Conservation (phyloP, 129 eudicot genomes). For the Arctium lappa region DNA sequence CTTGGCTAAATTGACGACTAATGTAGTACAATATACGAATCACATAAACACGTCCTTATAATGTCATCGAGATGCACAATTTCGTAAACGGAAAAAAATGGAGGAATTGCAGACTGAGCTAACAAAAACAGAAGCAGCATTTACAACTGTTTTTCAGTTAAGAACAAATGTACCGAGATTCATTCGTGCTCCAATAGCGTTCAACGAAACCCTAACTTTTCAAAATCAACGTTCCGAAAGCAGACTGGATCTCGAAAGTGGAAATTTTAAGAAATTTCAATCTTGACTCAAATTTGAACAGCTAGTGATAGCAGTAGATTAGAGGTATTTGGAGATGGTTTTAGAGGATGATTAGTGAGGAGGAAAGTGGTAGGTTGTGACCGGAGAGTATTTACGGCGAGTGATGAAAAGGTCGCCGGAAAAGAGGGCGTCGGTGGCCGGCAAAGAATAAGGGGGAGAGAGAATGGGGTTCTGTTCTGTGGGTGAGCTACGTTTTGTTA, state of each 20-base stretch:
- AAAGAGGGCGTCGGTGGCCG: constrained; percentile 34
- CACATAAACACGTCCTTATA: background rate
- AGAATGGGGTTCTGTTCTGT: constrained; percentile 15
- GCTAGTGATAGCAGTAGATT: constrained; percentile 16
- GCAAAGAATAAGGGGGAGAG: constrained; percentile 30
- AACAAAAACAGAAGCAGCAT: background rate
- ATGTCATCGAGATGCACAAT: constrained; percentile 23
- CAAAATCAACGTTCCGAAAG: background rate
- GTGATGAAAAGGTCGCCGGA: constrained; percentile 28
- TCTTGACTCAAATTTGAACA: background rate
- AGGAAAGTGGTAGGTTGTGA: background rate
- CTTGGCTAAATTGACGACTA: background rate
- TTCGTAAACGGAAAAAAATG: background rate
- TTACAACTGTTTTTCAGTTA: background rate
- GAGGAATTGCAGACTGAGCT: constrained; percentile 4
- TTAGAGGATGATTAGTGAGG: background rate
- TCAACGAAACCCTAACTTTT: constrained; percentile 9
- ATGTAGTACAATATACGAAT: background rate
- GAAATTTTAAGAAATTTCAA: background rate
- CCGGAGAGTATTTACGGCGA: constrained; percentile 5
- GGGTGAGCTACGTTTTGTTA: constrained; percentile 24
- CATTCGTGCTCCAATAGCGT: background rate
- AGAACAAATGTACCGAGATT: constrained; percentile 13
- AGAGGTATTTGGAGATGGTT: background rate
- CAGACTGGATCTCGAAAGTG: constrained; percentile 16